A percentile compares a stretch with the other conserved stretches of the same genome.
phyloP scores from a whole-genome alignment of 805 yeast species.

The Candida ortonii region DNA sequence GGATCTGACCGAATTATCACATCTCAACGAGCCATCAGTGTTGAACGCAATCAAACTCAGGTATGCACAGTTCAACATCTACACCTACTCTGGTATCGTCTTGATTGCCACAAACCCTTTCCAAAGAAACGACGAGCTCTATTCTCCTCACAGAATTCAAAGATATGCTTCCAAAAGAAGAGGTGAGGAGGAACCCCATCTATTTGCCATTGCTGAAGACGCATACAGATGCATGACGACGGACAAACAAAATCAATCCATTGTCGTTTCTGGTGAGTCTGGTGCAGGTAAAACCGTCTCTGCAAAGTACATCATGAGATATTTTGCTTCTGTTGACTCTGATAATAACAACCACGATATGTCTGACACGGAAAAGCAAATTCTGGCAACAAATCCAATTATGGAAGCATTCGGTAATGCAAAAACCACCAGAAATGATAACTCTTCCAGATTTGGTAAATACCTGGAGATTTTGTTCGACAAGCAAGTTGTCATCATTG shows the following conservation, averaged over 20 bases:
- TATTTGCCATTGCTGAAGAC: constrained; percentile 96
- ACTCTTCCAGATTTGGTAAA: constrained; percentile 96
- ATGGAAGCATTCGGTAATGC: constrained; percentile 99
- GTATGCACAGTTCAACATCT: constrained; percentile 84
- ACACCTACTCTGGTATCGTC: constrained; percentile 95
- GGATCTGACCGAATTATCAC: constrained; percentile 88
- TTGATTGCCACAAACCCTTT: constrained; percentile 95
- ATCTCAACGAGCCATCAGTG: constrained; percentile 94
- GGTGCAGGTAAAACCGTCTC: constrained; percentile 99
- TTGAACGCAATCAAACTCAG: constrained; percentile 88
- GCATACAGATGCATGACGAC: constrained; percentile 93
- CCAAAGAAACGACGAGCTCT: constrained; percentile 85
- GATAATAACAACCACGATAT: constrained; percentile 53
- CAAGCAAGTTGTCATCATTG: constrained; percentile 71
- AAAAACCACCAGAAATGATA: constrained; percentile 93
- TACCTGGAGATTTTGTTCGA: constrained; percentile 89
- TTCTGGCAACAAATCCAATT: constrained; percentile 93
- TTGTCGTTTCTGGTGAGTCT: constrained; percentile 95
- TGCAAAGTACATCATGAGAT: constrained; percentile 96
- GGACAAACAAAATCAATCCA: constrained; percentile 84
- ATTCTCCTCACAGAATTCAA: constrained; percentile 89
- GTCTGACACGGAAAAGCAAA: constrained; percentile 90
- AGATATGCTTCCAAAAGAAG: constrained; percentile 90
- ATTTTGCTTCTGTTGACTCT: constrained; percentile 88
- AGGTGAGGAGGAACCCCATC: constrained; percentile 95